Conservation (phyloP, 495 filamentous ascomycete species). For the Xylaria sp. region DNA sequence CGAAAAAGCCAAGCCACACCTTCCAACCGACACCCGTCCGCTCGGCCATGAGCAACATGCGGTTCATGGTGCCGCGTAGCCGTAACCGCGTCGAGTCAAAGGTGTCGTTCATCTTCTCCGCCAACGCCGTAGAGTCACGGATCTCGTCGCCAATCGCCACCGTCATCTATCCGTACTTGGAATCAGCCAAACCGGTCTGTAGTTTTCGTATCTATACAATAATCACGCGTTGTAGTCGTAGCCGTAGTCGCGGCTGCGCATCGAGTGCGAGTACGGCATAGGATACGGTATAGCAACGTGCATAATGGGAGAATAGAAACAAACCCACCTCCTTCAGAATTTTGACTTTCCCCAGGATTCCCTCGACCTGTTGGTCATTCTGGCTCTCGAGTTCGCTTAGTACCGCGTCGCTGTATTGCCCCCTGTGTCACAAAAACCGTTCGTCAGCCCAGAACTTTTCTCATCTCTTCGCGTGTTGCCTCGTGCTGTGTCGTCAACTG, state of each 20-base stretch:
- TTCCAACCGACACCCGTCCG: slow-evolving; percentile 92
- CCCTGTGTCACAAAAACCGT: slow-evolving; percentile 54
- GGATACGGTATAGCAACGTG: not conserved
- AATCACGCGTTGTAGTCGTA: not conserved
- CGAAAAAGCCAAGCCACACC: slow-evolving; percentile 89
- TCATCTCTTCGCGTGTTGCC: not conserved
- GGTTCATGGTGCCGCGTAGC: slow-evolving; percentile 90
- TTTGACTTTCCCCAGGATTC: slow-evolving; percentile 88
- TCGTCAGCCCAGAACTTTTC: slow-evolving; percentile 6
- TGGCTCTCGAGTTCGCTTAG: slow-evolving; percentile 94
- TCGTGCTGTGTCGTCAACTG: not conserved
- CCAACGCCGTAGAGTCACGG: slow-evolving; percentile 79
- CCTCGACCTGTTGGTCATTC: slow-evolving; percentile 90
- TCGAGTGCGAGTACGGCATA: too few species aligned
- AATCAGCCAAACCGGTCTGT: slow-evolving; percentile 7
- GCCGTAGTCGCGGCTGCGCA: not conserved
- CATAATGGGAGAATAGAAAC: slow-evolving; percentile 42
- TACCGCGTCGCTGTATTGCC: slow-evolving; percentile 93
- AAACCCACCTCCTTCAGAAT: slow-evolving; percentile 86
- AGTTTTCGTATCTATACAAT: not conserved
- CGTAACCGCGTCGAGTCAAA: slow-evolving; percentile 85
- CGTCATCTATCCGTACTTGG: slow-evolving; percentile 65
- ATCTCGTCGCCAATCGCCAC: slow-evolving; percentile 94
- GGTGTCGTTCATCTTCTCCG: slow-evolving; percentile 87
- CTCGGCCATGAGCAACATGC: slow-evolving; percentile 96